A percentile compares a stretch with the other conserved stretches of the same genome.
Conservation (phyloP, 2,329 filamentous ascomycete genomes). For the Annulohypoxylon truncatum region DNA sequence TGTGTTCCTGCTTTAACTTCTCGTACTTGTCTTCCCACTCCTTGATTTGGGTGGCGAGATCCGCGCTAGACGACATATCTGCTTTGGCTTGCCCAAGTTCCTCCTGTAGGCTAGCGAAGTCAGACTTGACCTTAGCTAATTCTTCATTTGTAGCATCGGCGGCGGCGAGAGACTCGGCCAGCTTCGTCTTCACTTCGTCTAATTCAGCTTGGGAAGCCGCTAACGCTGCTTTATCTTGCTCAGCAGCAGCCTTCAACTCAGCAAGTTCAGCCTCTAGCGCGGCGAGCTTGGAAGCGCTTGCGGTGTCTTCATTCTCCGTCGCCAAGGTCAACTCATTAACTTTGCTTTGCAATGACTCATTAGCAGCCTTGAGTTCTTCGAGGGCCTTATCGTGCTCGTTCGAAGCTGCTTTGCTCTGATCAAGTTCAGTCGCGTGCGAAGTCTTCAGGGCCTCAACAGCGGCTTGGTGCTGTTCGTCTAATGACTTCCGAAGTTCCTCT, state of each 20-base stretch:
- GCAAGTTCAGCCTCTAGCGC: slow-evolving; percentile 64
- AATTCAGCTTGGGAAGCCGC: slow-evolving; percentile 56
- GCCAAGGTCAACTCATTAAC: slow-evolving; percentile 64
- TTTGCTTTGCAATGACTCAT: slow-evolving; percentile 66
- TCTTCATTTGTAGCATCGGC: slow-evolving; percentile 56
- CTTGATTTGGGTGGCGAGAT: slow-evolving; percentile 43
- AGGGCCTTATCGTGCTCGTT: slow-evolving; percentile 62
- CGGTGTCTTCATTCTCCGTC: slow-evolving; percentile 59
- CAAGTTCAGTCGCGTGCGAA: slow-evolving; percentile 64
- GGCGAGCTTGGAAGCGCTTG: slow-evolving; percentile 59
- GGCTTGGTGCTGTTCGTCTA: slow-evolving; percentile 63
- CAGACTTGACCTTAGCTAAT: slow-evolving; percentile 60
- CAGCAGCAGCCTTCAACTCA: slow-evolving; percentile 61
- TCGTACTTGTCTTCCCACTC: slow-evolving; percentile 52
- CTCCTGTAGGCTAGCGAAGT: slow-evolving; percentile 60
- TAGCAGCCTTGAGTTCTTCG: slow-evolving; percentile 61
- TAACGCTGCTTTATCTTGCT: slow-evolving; percentile 62
- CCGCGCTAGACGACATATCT: slow-evolving; percentile 52
- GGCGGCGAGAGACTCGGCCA: slow-evolving; percentile 46
- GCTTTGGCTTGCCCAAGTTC: slow-evolving; percentile 61
- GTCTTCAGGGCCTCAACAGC: slow-evolving; percentile 63
- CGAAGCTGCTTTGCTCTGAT: slow-evolving; percentile 58
- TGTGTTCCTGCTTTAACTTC: slow-evolving; percentile 62
- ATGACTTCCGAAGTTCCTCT: slow-evolving; percentile 60
- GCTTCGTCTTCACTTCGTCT: slow-evolving; percentile 54